Evolutionary conservation across 2,329 filamentous ascomycete species (phyloP), one percentile per base, ranked within the genome.

Genomic region (Pleomassaria siparia): DNA sequence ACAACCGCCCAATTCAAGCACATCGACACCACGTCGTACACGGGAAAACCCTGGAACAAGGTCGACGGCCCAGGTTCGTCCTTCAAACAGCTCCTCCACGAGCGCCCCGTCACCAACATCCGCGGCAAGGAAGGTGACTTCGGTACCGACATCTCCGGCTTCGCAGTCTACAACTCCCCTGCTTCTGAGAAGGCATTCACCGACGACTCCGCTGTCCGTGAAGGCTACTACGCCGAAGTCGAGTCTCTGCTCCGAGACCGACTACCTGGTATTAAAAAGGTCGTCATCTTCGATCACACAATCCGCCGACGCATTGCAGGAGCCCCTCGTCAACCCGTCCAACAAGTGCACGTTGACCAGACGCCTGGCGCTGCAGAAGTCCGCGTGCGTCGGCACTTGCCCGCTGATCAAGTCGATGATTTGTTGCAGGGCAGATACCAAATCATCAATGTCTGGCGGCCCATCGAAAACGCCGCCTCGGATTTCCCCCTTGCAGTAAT

Each of bases 271-370:
- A 72, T 85, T 43, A 80, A 79, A 44, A 82, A 82, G 50, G 77
- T 89, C 10, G 77, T 83, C 49, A 85, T 88, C 49, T 89, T 89
- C 63, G 86, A 89, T 67, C 86, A 89, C 66, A 88, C 86, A 0
- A 85, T 89, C 55, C 79, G 86, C 2, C 73, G 80, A 6, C 72
- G 79, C 16, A 67, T 74, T 1, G 78, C 80, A n/a, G 66, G 72
- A 1, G 74, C 83, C 0, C 76, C 83, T 0, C 77, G 86, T 5
- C 80, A 82, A 53, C 86, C 86, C 0, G 85, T 89, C 0, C 82
- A 86, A 64, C 80, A 83, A 55, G 83, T 88, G 0, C 86, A 89
- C 52, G 84, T 89, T 12, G 86, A 89, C 60, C 86, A 89, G 69
- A 88, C 86, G 0, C 80, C 84, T 0, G 68, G 60, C 0, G 85